Evolutionary conservation across 2,329 filamentous ascomycete species (phyloP).

Genomic region (Penicillium sp.): DNA sequence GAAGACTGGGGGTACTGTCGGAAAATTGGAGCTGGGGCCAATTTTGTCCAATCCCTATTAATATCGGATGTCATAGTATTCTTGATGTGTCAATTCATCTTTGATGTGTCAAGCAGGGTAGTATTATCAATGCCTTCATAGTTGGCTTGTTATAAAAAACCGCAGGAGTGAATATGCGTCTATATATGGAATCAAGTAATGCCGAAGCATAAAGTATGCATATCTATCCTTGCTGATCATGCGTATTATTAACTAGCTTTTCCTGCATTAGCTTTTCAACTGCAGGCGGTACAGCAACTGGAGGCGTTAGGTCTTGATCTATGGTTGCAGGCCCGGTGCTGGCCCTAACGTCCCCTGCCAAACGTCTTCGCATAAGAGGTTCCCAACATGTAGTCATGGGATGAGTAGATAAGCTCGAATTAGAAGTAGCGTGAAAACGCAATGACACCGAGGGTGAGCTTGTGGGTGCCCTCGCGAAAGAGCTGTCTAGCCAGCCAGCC

Average conservation of each 20-base stretch:
- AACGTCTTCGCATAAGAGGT: neutral
- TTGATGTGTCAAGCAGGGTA: neutral
- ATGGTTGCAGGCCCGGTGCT: neutral
- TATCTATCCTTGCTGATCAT: neutral
- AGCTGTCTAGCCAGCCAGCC: neutral
- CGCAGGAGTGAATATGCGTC: neutral
- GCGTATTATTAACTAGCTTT: slow-evolving; percentile 2
- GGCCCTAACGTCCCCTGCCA: neutral
- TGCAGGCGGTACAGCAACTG: slow-evolving; percentile 15
- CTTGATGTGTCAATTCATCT: neutral
- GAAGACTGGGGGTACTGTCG: slow-evolving; percentile 7
- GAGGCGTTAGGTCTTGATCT: slow-evolving; percentile 3
- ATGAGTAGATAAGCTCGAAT: neutral
- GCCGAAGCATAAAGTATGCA: neutral
- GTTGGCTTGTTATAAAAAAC: neutral
- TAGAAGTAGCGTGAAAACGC: slow-evolving; percentile 3
- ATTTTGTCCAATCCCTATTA: slow-evolving; percentile 3
- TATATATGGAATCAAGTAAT: neutral
- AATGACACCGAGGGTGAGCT: slow-evolving; percentile 1
- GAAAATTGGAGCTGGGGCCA: slow-evolving; percentile 20
- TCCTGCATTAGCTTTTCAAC: slow-evolving; percentile 18
- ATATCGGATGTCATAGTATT: neutral
- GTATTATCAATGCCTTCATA: neutral
- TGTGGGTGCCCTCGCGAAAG: slow-evolving; percentile 8
- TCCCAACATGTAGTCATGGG: slow-evolving; percentile 1